Evolutionary conservation across 225 moss, liverwort and hornwort species (phyloP).

Genomic region (Anthoceros angustus): DNA sequence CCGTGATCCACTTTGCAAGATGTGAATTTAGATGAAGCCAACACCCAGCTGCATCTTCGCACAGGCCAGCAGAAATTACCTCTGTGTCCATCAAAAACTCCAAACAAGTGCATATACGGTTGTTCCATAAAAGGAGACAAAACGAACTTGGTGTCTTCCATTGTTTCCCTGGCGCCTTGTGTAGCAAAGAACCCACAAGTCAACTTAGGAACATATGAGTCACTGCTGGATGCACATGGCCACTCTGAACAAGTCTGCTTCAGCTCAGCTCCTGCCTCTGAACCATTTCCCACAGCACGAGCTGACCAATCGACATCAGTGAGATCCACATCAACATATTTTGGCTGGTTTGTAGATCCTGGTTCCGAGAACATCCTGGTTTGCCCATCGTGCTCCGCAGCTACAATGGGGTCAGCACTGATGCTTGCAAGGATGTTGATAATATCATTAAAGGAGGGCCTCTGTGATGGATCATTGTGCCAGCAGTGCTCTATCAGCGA

Average conservation of each 20-base stretch:
- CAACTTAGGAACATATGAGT: conserved; percentile 29
- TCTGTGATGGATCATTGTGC: conserved; percentile 28
- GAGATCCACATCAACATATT: not conserved
- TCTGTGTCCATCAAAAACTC: conserved; percentile 58
- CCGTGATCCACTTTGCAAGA: not conserved
- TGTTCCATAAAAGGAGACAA: conserved; percentile 26
- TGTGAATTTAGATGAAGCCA: too few relatives aligned
- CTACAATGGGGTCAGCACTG: conserved; percentile 8
- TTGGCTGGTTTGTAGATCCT: not conserved
- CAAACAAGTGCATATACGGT: conserved; percentile 31
- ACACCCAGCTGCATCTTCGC: too few relatives aligned
- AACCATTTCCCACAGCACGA: conserved; percentile 22
- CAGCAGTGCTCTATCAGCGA: conserved; percentile 39
- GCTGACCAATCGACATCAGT: conserved; percentile 41
- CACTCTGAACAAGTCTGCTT: conserved; percentile 16
- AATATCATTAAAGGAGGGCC: conserved; percentile 40
- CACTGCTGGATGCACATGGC: conserved; percentile 12
- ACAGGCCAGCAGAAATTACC: conserved; percentile 12
- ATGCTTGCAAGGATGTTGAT: conserved; percentile 21
- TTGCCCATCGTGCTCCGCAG: not conserved
- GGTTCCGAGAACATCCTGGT: not conserved
- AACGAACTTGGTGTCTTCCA: conserved; percentile 49
- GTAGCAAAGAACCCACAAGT: conserved; percentile 43
- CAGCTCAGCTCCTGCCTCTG: conserved; percentile 7
- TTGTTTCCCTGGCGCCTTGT: conserved; percentile 48